Evolutionary conservation across 495 filamentous ascomycete species (phyloP).

Genomic region (Pseudoneurospora amorphoporcata): DNA sequence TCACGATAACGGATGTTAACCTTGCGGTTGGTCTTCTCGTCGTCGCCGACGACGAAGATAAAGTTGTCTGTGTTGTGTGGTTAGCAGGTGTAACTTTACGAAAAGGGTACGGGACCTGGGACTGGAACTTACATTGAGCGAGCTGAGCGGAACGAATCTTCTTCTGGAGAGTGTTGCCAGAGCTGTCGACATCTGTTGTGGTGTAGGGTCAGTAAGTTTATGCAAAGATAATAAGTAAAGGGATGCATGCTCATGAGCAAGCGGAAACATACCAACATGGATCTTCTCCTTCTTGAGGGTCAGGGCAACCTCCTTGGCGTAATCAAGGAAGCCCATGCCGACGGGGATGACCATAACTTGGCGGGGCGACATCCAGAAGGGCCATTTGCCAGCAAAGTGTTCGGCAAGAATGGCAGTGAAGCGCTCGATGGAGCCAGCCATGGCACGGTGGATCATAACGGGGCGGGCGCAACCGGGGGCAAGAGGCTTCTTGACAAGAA

Average conservation of each 20-base stretch:
- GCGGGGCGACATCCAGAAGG: conserved; percentile 91
- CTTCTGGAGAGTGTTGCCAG: conserved; percentile 89
- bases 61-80: conserved; percentile 27
- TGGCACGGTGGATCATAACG: conserved; percentile 95
- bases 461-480: conserved; percentile 73
- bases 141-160: conserved; percentile 87
- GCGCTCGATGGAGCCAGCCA: conserved; percentile 86
- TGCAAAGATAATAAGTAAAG: not conserved
- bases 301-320: conserved; percentile 70
- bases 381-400: conserved; percentile 97
- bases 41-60: conserved; percentile 61
- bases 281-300: conserved; percentile 40
- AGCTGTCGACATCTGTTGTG: conserved; percentile 65
- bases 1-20: conserved; percentile 92
- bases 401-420: conserved; percentile 90
- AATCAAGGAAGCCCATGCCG: conserved; percentile 73
- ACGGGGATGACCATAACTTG: conserved; percentile 91
- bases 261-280: conserved; percentile 37
- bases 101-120: not conserved
- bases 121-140: conserved; percentile 78
- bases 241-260: not conserved
- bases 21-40: conserved; percentile 62
- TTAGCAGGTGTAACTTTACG: not conserved
- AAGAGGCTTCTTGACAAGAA: conserved; percentile 37
- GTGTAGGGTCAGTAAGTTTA: not conserved